phyloP scores from a whole-genome alignment of 805 yeast genomes.

The Yamadazyma takamatsuzukensis region DNA sequence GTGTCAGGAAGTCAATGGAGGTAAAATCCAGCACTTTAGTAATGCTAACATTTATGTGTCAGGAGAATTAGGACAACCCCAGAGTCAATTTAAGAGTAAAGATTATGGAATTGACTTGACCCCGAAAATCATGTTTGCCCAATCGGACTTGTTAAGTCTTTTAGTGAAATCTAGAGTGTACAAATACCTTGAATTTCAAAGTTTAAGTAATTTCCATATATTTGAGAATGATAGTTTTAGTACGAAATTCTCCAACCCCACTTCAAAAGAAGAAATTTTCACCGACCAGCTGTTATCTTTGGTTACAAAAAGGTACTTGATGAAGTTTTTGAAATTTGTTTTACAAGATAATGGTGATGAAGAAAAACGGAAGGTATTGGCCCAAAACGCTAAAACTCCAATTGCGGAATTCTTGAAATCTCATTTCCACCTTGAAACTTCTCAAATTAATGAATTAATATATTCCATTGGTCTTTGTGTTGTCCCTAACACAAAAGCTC shows the following conservation, averaged over 20 bases:
- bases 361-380: slow-evolving; percentile 52
- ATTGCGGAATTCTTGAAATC: slow-evolving; percentile 57
- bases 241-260: slow-evolving; percentile 59
- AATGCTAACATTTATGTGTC: slow-evolving; percentile 84
- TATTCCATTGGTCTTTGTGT: slow-evolving; percentile 82
- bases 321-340: slow-evolving; percentile 90
- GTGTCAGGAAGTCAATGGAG: slow-evolving; percentile 67
- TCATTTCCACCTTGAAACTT: slow-evolving; percentile 64
- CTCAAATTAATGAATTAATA: slow-evolving; percentile 80
- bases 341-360: slow-evolving; percentile 59
- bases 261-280: slow-evolving; percentile 87
- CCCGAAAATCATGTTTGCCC: slow-evolving; percentile 85
- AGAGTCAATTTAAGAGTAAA: slow-evolving; percentile 35
- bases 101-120: slow-evolving; percentile 86
- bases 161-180: slow-evolving; percentile 83
- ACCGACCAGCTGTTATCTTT: slow-evolving; percentile 78
- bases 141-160: slow-evolving; percentile 78
- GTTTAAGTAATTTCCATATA: slow-evolving; percentile 86
- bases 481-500: slow-evolving; percentile 56
- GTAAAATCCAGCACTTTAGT: slow-evolving; percentile 42
- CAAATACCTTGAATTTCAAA: slow-evolving; percentile 88
- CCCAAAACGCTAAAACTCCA: slow-evolving; percentile 51
- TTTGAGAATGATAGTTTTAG: slow-evolving; percentile 89
- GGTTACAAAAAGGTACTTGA: slow-evolving; percentile 73
- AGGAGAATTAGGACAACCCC: slow-evolving; percentile 35